Base-by-base conservation (phyloP, 164 flowering plant species). In the Sedum album region DNA sequence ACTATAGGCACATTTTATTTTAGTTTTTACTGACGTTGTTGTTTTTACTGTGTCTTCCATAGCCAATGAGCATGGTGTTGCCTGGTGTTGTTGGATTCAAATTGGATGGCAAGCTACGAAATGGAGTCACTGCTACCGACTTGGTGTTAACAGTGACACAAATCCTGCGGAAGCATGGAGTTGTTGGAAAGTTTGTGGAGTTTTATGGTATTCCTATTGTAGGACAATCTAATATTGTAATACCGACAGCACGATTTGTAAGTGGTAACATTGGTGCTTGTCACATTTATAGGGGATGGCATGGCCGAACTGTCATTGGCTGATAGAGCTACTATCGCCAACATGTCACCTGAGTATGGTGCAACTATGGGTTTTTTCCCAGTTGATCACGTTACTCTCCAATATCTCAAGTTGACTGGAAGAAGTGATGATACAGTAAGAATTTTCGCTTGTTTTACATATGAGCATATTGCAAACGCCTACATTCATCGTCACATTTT, bases 1-100 rank as follows among this genome's bases (percentile, higher is more conserved):
- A 53, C 13, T 2, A 49, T 21, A 6, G 11, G 10, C 26, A 8
- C 60, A 53, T 3, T 21, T 21, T 53, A 25, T 21, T 21, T 53
- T 1, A n/a, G 10, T 53, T 23, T 23, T 6, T 23, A 53, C 60
- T 21, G 60, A 53, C 26, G 23, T 2, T n/a, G n/a, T 21, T 18
- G 33, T 17, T 61, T 33, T 20, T 64, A n/a, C n/a, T 18, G 28
- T 64, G 14, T 64, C n/a, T 64, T 64, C 33, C 28, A 64, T 38
- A 64, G 66, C 66, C 66, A 64, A 64, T 64, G 66, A 64, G 66
- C 66, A 64, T 64, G 66, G 66, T 64, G 23, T 64, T 64, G 44
- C 66, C 66, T n/a, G 66, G 66, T 64, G 66, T 64, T 9, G 66
- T 64, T 64, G 66, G 66, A 20, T 64, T 64, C 66, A 64, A 64